Evolutionary conservation across 2,329 filamentous ascomycete species (phyloP).

Genomic region (Aspergillus persii): DNA sequence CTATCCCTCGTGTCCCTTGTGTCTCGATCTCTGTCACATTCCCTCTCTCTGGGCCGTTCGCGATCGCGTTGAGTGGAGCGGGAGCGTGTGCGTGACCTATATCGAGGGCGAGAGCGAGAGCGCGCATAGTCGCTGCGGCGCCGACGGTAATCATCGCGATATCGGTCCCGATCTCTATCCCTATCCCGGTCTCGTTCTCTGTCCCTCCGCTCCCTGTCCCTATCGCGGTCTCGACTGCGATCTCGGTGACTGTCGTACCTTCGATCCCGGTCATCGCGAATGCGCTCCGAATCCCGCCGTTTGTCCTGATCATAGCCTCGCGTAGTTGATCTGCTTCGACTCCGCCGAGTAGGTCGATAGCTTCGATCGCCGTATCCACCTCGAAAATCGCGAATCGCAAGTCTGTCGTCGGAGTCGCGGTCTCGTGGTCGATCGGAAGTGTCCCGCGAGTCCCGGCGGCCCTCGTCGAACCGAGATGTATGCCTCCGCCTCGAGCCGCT

Average conservation of each 20-base stretch:
- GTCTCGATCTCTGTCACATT: conserved; percentile 12
- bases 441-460: conserved; percentile 30
- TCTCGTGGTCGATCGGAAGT: conserved; percentile 30
- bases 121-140: conserved; percentile 17
- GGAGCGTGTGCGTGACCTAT: conserved; percentile 21
- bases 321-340: conserved; percentile 33
- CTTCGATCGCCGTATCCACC: conserved; percentile 28
- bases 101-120: conserved; percentile 15
- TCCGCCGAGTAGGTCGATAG: conserved; percentile 35
- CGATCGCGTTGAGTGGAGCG: conserved; percentile 9
- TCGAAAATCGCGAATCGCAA: conserved; percentile 31
- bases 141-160: conserved; percentile 17
- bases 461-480: conserved; percentile 29
- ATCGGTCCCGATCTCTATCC: conserved; percentile 13
- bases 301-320: conserved; percentile 27
- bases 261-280: conserved; percentile 13
- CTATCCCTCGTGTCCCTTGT: conserved; percentile 1
- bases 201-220: conserved; percentile 11
- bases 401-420: conserved; percentile 33
- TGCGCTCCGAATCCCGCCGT: conserved; percentile 19
- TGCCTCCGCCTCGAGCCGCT: conserved; percentile 30
- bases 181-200: conserved; percentile 11
- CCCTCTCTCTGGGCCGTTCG: conserved; percentile 13
- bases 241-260: conserved; percentile 5
- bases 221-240: conserved; percentile 11